Evolutionary conservation across 306 rosid genomes (phyloP).

Genomic region (Fragaria ananassa): DNA sequence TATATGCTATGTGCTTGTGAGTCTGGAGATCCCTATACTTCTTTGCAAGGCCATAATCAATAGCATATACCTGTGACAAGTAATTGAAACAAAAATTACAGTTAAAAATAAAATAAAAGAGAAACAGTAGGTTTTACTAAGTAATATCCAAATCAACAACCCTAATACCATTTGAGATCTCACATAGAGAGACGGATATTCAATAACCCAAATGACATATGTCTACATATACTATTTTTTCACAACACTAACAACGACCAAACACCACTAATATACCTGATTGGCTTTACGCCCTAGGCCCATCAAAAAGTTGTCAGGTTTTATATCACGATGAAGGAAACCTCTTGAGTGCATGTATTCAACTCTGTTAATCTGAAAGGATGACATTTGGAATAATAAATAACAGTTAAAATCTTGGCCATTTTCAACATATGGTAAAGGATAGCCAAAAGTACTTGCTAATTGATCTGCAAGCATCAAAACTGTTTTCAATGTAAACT

Average conservation of each 20-base stretch:
- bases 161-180: neutral
- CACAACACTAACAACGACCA: neutral
- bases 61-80: constrained; percentile 70
- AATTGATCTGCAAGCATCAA: constrained; percentile 99
- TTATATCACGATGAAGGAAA: constrained; percentile 98
- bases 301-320: constrained; percentile 98
- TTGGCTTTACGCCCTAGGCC: constrained; percentile 98
- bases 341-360: constrained; percentile 99
- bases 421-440: constrained; percentile 23
- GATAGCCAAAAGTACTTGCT: constrained; percentile 43
- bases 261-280: constrained; percentile 55
- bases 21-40: constrained; percentile 96
- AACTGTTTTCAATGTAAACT: constrained; percentile 82
- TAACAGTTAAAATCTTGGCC: constrained; percentile 6
- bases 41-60: constrained; percentile 97
- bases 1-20: constrained; percentile 96
- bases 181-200: neutral
- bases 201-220: neutral
- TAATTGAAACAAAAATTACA: constrained; percentile 7
- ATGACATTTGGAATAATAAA: constrained; percentile 2
- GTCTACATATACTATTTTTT: neutral
- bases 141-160: neutral
- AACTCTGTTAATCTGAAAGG: constrained; percentile 90
- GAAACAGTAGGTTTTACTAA: neutral
- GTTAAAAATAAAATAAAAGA: neutral